Percentiles rank a stretch among this genome's conserved stretches.
phyloP scores from a whole-genome alignment of 257 asterid genomes.

The Nicotiana tomentosiformis region DNA sequence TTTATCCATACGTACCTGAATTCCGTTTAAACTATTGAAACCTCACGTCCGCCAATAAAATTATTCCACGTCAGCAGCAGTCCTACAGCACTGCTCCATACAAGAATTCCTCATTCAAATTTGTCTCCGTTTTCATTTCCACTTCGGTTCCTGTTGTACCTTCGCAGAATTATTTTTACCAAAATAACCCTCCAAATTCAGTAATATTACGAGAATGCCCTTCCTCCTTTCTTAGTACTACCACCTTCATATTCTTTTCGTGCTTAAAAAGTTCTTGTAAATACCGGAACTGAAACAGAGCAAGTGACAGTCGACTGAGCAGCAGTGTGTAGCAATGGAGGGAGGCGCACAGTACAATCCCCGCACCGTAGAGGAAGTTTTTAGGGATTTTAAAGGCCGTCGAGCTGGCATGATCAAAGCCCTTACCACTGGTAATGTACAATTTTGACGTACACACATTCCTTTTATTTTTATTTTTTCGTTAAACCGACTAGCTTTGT shows the following conservation, averaged over 20 bases:
- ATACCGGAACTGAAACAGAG: background rate
- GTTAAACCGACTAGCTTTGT: background rate
- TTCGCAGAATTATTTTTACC: background rate
- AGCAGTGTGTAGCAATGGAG: conserved; percentile 1
- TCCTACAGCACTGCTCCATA: background rate
- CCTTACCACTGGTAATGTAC: conserved; percentile 23
- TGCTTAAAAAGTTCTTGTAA: background rate
- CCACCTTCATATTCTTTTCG: background rate
- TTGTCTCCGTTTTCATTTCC: background rate
- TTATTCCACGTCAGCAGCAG: background rate
- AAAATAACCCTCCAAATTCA: background rate
- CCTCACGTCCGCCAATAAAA: background rate
- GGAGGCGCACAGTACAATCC: conserved; percentile 22
- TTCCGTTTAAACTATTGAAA: background rate
- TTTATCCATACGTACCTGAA: background rate
- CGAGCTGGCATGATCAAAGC: conserved; percentile 29
- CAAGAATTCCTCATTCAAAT: background rate
- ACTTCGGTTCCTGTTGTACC: background rate
- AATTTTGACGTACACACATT: background rate
- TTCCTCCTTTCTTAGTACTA: background rate
- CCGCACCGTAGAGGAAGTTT: conserved; percentile 24
- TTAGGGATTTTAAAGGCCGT: conserved; percentile 18
- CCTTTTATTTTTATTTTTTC: background rate
- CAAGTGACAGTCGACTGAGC: background rate
- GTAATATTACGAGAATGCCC: background rate